Conservation (phyloP, 2,329 filamentous ascomycete genomes). For the Colletotrichum horii region DNA sequence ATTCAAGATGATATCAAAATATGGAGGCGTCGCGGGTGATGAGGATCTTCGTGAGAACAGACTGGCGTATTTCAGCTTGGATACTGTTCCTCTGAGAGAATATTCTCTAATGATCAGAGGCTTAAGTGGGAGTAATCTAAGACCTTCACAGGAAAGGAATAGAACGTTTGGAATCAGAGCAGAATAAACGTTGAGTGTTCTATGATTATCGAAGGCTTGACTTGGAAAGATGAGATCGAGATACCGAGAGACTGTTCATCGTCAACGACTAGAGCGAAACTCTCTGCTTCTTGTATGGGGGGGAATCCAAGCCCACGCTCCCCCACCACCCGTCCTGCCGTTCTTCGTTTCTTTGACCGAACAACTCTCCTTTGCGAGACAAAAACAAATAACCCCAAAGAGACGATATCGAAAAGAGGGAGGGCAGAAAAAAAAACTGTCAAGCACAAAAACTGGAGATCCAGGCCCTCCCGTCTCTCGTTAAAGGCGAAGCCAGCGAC, state of each 20-base stretch:
- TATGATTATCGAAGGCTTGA: not conserved
- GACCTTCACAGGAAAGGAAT: constrained; percentile 9
- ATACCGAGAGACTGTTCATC: not conserved
- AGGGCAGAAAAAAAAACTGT: not conserved
- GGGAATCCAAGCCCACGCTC: not conserved
- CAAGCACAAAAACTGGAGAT: not conserved
- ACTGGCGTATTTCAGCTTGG: constrained; percentile 13
- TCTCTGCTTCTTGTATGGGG: not conserved
- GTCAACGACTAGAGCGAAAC: not conserved
- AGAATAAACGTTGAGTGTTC: not conserved
- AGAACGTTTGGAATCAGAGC: not conserved
- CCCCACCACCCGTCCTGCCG: not conserved
- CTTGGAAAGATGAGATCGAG: not conserved
- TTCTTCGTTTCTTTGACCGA: constrained; percentile 3
- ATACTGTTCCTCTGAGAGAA: not conserved
- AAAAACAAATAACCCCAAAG: constrained; percentile 10
- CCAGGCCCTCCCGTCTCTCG: not conserved
- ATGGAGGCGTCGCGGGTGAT: not conserved
- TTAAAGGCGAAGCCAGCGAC: not conserved
- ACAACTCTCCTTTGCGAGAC: not conserved
- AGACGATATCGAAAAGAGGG: not conserved
- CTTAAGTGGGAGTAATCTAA: not conserved
- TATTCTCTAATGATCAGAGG: not conserved
- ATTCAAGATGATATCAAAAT: not conserved
- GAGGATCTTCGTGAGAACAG: constrained; percentile 9